Evolutionary conservation across 2,329 filamentous ascomycete species (phyloP), one percentile per base, ranked within the genome.

Genomic region (Calonectria naviculata): DNA sequence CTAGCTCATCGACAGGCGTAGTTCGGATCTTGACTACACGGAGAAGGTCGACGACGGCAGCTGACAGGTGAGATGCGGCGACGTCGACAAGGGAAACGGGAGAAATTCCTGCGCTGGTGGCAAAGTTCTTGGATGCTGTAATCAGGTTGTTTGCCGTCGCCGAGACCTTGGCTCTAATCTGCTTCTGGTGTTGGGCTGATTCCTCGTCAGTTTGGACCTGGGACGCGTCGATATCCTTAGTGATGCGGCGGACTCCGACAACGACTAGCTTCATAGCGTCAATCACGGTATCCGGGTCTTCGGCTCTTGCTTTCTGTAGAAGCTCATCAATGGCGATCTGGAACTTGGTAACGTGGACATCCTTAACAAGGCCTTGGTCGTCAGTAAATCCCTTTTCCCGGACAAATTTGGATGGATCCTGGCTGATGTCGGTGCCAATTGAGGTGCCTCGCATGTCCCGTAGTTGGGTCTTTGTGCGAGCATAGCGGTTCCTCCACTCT

Each of bases 121-220:
- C 93, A 82, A 97, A 98, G 80, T 98, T 98, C 85, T 97, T 98
- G 38, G 94, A 93, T 1, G 96, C 95, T 3, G 96, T 98, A 78
- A 98, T 98, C 69, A 99, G 87, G 79, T 96, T 97, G 86, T 98
- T 98, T 60, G 97, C 95, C 1, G 96, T 97, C 3, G 93, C 93
- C n/a, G 95, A 97, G 4, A 98, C 93, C 70, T 93, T 93, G 61
- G 90, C 89, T 83, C 94, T 97, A 71, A 97, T 88, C 81, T 93
- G 95, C 31, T 87, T 85, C 74, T 91, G 91, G 73, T 92, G 86
- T 74, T 91, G 89, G 42, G 85, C 82, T 31, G 87, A 73, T 19
- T 89, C 86, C 41, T 89, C 89, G 72, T 90, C 89, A 28, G 9
- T 21, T 41, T 84, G 88, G 2, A 87, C 83, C 12, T 85, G 83